These are phyloP conservation scores for Aspergillus sp. DNA, from an alignment of 2,329 filamentous ascomycete genomes.

Conservation along the genomic window DNA sequence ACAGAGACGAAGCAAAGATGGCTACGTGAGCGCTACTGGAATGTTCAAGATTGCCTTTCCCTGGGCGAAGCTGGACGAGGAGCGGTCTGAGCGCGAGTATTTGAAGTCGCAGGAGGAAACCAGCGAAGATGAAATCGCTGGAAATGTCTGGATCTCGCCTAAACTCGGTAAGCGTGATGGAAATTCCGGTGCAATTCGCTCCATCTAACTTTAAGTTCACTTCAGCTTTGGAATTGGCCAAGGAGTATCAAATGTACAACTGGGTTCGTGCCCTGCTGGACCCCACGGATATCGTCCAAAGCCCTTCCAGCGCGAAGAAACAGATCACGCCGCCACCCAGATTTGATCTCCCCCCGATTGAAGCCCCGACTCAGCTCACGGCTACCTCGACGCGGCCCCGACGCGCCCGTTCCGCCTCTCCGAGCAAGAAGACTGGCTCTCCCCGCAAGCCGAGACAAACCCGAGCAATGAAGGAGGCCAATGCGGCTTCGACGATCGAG, in stretches of 20 bases:
- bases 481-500: constrained; percentile 48
- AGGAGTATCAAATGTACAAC: constrained; percentile 78
- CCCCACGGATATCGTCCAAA: constrained; percentile 71
- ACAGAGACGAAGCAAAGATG: constrained; percentile 64
- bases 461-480: constrained; percentile 49
- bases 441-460: constrained; percentile 55
- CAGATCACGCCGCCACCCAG: constrained; percentile 78
- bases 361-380: constrained; percentile 31
- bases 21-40: constrained; percentile 64
- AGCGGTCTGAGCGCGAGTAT: constrained; percentile 63
- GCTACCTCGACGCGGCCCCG: constrained; percentile 45
- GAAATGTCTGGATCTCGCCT: constrained; percentile 94
- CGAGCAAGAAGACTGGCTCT: constrained; percentile 51
- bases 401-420: constrained; percentile 59
- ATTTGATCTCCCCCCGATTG: constrained; percentile 60
- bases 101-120: constrained; percentile 81
- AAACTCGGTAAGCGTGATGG: constrained; percentile 55
- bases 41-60: constrained; percentile 71
- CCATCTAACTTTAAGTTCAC: constrained; percentile 11
- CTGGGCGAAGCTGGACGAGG: constrained; percentile 61
- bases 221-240: constrained; percentile 77
- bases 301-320: constrained; percentile 67
- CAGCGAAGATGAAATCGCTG: constrained; percentile 87
- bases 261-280: constrained; percentile 96
- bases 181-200: neutral